Evolutionary conservation across 331 rosid species (phyloP).

Genomic region (Cydonia oblonga): DNA sequence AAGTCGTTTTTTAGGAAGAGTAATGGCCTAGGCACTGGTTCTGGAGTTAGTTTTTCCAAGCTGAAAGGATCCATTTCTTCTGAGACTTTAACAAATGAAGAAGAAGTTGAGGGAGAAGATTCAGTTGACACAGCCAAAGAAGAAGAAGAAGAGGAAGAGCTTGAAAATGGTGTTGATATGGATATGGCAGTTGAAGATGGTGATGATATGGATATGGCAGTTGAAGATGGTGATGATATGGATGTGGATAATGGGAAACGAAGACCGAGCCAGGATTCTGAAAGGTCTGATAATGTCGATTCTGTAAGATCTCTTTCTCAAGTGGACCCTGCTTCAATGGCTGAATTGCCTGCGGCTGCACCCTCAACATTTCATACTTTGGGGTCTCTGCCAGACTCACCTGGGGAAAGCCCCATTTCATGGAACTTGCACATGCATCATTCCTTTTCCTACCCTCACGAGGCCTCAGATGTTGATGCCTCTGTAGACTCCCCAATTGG

Average conservation of each 20-base stretch:
- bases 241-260: constrained; percentile 42
- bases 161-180: constrained; percentile 33
- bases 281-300: constrained; percentile 57
- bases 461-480: constrained; percentile 82
- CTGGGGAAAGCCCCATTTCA: constrained; percentile 79
- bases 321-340: constrained; percentile 49
- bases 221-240: constrained; percentile 32
- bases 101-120: constrained; percentile 49
- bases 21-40: constrained; percentile 43
- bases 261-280: constrained; percentile 54
- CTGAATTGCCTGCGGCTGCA: constrained; percentile 48
- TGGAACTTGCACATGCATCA: constrained; percentile 72
- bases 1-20: constrained; percentile 59
- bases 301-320: constrained; percentile 61
- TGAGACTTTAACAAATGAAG: constrained; percentile 36
- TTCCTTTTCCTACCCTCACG: constrained; percentile 72
- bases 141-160: constrained; percentile 49
- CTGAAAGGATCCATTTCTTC: constrained; percentile 51
- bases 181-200: constrained; percentile 32
- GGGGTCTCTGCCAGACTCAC: constrained; percentile 74
- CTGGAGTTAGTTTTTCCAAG: constrained; percentile 41
- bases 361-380: constrained; percentile 46
- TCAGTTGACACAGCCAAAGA: constrained; percentile 37
- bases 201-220: constrained; percentile 17
- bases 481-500: constrained; percentile 82